Evolutionary conservation across 352 stramenopile genomes (phyloP).

Genomic region (Pythium brachiatum): DNA sequence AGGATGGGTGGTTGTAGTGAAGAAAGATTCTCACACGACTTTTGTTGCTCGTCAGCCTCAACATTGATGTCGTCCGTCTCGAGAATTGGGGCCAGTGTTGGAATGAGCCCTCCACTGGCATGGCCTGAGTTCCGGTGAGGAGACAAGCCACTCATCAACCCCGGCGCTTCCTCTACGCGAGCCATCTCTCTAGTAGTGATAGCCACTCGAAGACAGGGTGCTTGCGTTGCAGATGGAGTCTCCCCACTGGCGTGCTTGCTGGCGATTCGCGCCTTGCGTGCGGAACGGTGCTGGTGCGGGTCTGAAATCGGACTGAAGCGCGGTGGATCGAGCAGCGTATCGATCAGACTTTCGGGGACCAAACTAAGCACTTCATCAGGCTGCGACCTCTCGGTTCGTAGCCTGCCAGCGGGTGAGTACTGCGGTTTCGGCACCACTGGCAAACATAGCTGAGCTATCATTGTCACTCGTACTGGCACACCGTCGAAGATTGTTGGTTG

Average conservation of each 20-base stretch:
- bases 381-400: too few relatives aligned
- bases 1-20: background rate
- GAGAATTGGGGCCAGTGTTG: constrained; percentile 19
- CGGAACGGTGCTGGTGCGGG: too few relatives aligned
- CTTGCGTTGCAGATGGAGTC: too few relatives aligned
- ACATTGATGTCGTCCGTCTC: constrained; percentile 23
- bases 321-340: background rate
- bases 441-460: too few relatives aligned
- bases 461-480: too few relatives aligned
- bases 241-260: too few relatives aligned
- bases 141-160: background rate
- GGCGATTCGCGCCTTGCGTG: too few relatives aligned
- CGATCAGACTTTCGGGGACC: background rate
- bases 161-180: background rate
- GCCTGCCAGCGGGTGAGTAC: too few relatives aligned
- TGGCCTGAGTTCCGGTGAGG: background rate
- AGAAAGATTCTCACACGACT: background rate
- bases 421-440: too few relatives aligned
- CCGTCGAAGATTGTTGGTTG: too few relatives aligned
- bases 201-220: too few relatives aligned
- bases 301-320: background rate
- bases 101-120: background rate
- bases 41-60: constrained; percentile 2
- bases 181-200: background rate
- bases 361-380: too few relatives aligned